Conservation (phyloP, 768 basidiomycete species). For the Mycena vitilis region DNA sequence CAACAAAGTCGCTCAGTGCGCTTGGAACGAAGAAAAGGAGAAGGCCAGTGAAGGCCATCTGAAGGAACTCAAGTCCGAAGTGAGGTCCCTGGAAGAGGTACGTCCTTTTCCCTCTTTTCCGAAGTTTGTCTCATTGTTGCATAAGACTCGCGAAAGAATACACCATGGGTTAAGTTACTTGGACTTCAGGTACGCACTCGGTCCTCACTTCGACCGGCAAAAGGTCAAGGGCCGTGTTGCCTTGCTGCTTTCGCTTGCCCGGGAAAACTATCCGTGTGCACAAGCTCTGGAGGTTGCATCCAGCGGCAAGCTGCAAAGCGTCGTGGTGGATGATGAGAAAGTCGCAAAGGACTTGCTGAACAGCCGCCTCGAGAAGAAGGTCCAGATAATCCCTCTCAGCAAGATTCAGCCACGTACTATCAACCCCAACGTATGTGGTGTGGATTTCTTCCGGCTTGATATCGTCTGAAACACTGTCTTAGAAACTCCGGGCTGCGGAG, state of each 20-base stretch:
- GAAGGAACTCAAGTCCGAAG: slow-evolving; percentile 63
- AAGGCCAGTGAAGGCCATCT: slow-evolving; percentile 62
- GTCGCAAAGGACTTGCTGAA: slow-evolving; percentile 88
- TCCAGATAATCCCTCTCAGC: slow-evolving; percentile 94
- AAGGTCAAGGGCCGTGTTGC: slow-evolving; percentile 95
- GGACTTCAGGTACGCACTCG: slow-evolving; percentile 88
- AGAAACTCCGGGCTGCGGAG: slow-evolving; percentile 85
- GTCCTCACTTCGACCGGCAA: slow-evolving; percentile 81
- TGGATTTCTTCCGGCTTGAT: not conserved
- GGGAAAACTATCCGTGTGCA: slow-evolving; percentile 78
- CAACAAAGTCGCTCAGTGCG: slow-evolving; percentile 65
- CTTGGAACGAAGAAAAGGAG: slow-evolving; percentile 85
- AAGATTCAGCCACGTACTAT: slow-evolving; percentile 80
- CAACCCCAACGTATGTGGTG: slow-evolving; percentile 53
- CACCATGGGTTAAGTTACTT: slow-evolving; percentile 75
- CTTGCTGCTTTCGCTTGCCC: slow-evolving; percentile 81
- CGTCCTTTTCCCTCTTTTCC: slow-evolving; percentile 31
- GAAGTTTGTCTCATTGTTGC: slow-evolving; percentile 26
- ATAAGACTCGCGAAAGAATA: slow-evolving; percentile 77
- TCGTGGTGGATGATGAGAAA: slow-evolving; percentile 92
- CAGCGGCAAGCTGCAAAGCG: slow-evolving; percentile 90
- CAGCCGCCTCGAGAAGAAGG: slow-evolving; percentile 81
- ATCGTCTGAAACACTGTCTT: not conserved
- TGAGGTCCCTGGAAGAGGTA: slow-evolving; percentile 75
- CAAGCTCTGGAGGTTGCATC: slow-evolving; percentile 95